A percentile compares a stretch with the other conserved stretches of the same genome.
Evolutionary conservation across 495 filamentous ascomycete species (phyloP).

Genomic region (Astrocystis sublimbata): DNA sequence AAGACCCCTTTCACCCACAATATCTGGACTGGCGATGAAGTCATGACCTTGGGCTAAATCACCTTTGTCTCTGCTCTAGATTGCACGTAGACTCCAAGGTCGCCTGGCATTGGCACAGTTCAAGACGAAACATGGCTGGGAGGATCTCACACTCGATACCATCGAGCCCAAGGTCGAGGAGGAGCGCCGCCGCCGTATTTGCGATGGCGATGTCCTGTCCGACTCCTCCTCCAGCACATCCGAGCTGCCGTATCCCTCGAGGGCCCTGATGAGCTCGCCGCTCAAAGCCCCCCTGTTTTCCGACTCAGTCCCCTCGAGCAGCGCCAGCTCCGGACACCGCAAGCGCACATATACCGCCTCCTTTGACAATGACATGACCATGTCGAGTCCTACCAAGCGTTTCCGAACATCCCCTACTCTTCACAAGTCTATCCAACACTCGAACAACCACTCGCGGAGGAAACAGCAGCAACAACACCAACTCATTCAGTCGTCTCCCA

Average conservation of each 20-base stretch:
- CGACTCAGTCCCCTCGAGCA: constrained; percentile 62
- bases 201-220: constrained; percentile 66
- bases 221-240: constrained; percentile 79
- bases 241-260: constrained; percentile 52
- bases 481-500: constrained; percentile 80
- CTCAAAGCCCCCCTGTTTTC: constrained; percentile 69
- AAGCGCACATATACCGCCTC: constrained; percentile 59
- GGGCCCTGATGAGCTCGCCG: constrained; percentile 62
- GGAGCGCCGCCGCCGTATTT: constrained; percentile 64
- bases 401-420: constrained; percentile 66
- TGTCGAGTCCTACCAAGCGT: constrained; percentile 62
- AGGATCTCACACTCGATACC: constrained; percentile 70
- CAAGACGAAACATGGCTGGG: constrained; percentile 91
- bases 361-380: constrained; percentile 50
- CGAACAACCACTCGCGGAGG: constrained; percentile 68
- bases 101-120: constrained; percentile 92
- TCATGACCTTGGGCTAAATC: constrained; percentile 14
- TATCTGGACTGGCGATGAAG: background rate
- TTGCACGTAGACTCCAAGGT: constrained; percentile 86
- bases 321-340: constrained; percentile 52
- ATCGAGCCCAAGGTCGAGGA: constrained; percentile 76
- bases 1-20: too few relatives aligned
- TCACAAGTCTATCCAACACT: constrained; percentile 54
- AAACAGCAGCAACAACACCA: constrained; percentile 66
- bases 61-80: constrained; percentile 57